Evolutionary conservation across 2,329 filamentous ascomycete genomes (phyloP).

Genomic region (Ampelomyces quisqualis): DNA sequence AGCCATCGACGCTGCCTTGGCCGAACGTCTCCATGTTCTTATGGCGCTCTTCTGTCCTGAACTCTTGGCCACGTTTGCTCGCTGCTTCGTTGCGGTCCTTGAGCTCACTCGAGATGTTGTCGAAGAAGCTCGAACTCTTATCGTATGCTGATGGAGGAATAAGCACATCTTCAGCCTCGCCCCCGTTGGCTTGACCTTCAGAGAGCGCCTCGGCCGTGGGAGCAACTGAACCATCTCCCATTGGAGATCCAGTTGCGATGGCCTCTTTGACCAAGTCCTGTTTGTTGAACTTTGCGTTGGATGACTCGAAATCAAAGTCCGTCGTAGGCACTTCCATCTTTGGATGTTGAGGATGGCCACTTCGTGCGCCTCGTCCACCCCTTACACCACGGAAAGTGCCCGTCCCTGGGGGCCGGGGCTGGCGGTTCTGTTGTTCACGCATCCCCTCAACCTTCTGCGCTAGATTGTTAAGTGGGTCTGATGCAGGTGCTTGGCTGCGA

Average conservation of each 20-base stretch:
- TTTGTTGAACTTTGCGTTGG: conserved; percentile 89
- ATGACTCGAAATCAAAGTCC: conserved; percentile 87
- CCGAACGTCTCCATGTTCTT: conserved; percentile 98
- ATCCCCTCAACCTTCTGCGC: conserved; percentile 76
- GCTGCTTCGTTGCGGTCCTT: conserved; percentile 79
- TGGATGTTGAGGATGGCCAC: conserved; percentile 45
- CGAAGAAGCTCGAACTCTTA: conserved; percentile 89
- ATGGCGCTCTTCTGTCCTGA: conserved; percentile 88
- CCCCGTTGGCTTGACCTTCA: conserved; percentile 39
- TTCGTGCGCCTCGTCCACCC: conserved; percentile 51
- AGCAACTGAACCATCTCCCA: conserved; percentile 48
- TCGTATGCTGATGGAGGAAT: conserved; percentile 67
- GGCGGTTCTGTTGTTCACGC: conserved; percentile 62
- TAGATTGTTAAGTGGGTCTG: conserved; percentile 65
- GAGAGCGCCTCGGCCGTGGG: conserved; percentile 40
- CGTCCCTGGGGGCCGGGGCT: conserved; percentile 50
- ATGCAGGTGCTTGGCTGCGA: conserved; percentile 25
- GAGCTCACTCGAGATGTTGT: conserved; percentile 94
- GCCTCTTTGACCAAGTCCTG: conserved; percentile 86
- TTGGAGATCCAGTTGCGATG: conserved; percentile 72
- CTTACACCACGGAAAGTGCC: conserved; percentile 42
- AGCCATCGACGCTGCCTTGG: conserved; percentile 88
- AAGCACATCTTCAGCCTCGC: conserved; percentile 50
- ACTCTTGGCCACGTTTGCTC: conserved; percentile 71
- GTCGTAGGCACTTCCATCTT: conserved; percentile 87